Evolutionary conservation across 208 protist species (phyloP).

Genomic region (Leishmania gerbilli): DNA sequence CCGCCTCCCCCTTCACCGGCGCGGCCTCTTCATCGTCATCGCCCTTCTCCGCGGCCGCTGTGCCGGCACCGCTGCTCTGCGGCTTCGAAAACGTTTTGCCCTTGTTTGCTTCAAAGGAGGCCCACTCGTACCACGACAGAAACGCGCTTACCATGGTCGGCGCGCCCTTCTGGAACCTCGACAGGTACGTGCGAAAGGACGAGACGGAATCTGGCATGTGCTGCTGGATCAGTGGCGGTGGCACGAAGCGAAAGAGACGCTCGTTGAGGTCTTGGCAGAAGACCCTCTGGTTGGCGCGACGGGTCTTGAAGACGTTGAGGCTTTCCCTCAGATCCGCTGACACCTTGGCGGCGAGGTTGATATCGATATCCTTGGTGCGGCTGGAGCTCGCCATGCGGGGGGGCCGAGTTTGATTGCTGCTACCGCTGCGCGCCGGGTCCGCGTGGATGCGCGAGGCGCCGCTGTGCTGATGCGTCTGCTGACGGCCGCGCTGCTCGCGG

Average conservation of each 20-base stretch:
- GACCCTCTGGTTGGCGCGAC: conserved; percentile 36
- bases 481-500: conserved; percentile 31
- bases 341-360: conserved; percentile 80
- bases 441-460: neutral
- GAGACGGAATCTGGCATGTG: conserved; percentile 71
- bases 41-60: conserved; percentile 13
- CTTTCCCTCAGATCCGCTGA: conserved; percentile 70
- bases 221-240: conserved; percentile 78
- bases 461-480: conserved; percentile 19
- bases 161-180: conserved; percentile 67
- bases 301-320: conserved; percentile 65
- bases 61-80: conserved; percentile 6
- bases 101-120: conserved; percentile 68
- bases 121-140: conserved; percentile 87
- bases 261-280: conserved; percentile 64
- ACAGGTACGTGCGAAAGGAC: conserved; percentile 71
- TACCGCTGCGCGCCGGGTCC: neutral
- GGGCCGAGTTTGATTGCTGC: neutral
- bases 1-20: conserved; percentile 29
- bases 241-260: conserved; percentile 68
- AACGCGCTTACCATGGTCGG: conserved; percentile 62
- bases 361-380: conserved; percentile 69
- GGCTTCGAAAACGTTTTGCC: conserved; percentile 40
- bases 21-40: conserved; percentile 14
- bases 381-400: conserved; percentile 29